These are phyloP conservation scores for Austroboletus novae-zelandiae DNA, from an alignment of 1,284 basidiomycete species.

Conservation along the genomic window DNA sequence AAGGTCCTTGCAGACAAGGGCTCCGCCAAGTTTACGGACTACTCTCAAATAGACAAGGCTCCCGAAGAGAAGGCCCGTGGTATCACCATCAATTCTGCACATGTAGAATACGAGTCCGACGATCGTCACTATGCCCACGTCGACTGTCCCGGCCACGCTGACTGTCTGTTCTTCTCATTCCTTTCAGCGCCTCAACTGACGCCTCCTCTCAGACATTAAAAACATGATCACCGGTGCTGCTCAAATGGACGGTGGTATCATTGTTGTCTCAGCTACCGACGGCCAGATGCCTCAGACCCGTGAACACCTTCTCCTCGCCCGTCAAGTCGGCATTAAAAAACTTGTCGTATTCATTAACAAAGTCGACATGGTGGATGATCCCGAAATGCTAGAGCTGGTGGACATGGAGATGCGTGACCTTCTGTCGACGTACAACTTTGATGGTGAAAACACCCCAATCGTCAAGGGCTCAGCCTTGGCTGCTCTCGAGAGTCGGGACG, in stretches of 20 bases:
- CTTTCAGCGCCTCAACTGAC: not conserved
- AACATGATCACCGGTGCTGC: conserved; percentile 99
- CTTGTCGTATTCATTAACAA: conserved; percentile 99
- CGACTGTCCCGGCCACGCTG: conserved; percentile 95
- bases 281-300: conserved; percentile 99
- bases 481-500: conserved; percentile 84
- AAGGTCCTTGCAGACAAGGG: conserved; percentile 84
- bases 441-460: conserved; percentile 97
- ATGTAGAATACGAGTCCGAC: conserved; percentile 97
- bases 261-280: conserved; percentile 98
- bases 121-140: conserved; percentile 98
- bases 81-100: conserved; percentile 95
- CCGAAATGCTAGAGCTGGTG: conserved; percentile 98
- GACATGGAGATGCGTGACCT: conserved; percentile 99
- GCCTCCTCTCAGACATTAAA: conserved; percentile 68
- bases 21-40: conserved; percentile 96
- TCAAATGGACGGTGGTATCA: conserved; percentile 98
- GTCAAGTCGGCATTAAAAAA: conserved; percentile 98
- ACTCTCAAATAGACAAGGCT: conserved; percentile 99
- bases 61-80: conserved; percentile 99
- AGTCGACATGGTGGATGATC: conserved; percentile 94
- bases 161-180: conserved; percentile 56
- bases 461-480: conserved; percentile 96
- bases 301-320: conserved; percentile 95
- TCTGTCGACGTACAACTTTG: conserved; percentile 90